Evolutionary conservation across 306 rosid genomes (phyloP).

Genomic region (Potentilla sterilis): DNA sequence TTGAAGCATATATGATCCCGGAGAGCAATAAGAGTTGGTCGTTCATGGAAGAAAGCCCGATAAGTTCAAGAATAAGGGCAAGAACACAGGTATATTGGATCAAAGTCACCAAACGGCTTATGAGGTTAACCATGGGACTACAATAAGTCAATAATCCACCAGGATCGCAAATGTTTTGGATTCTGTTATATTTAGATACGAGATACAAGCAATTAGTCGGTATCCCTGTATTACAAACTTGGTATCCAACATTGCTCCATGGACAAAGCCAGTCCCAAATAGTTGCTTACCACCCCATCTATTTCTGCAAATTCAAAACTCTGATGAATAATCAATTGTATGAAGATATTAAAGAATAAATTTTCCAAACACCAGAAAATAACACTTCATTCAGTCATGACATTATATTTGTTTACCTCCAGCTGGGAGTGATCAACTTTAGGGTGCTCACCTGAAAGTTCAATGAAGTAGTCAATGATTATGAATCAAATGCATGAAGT

Average conservation of each 20-base stretch:
- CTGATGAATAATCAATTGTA: not conserved
- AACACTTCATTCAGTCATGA: not conserved
- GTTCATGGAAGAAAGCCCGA: not conserved
- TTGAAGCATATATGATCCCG: not conserved
- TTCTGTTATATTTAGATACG: not conserved
- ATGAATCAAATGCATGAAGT: not conserved
- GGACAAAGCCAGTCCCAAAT: constrained; percentile 1
- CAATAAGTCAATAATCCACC: not conserved
- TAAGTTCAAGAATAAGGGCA: not conserved
- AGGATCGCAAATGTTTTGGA: constrained; percentile 1
- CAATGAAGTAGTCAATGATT: constrained; percentile 7
- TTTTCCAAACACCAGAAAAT: not conserved
- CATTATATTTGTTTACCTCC: constrained; percentile 17
- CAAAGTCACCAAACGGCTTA: not conserved
- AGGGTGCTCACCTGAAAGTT: constrained; percentile 28
- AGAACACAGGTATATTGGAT: not conserved
- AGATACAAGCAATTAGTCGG: not conserved
- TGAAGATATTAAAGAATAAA: not conserved
- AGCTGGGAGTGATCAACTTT: constrained; percentile 23
- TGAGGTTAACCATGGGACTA: not conserved
- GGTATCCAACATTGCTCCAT: not conserved
- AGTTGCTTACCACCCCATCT: constrained; percentile 5
- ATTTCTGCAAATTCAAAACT: constrained; percentile 20
- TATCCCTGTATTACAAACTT: constrained; percentile 5
- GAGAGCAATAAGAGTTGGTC: not conserved